Conservation (phyloP, 2,329 filamentous ascomycete genomes). For the Chaetomium strumarium region DNA sequence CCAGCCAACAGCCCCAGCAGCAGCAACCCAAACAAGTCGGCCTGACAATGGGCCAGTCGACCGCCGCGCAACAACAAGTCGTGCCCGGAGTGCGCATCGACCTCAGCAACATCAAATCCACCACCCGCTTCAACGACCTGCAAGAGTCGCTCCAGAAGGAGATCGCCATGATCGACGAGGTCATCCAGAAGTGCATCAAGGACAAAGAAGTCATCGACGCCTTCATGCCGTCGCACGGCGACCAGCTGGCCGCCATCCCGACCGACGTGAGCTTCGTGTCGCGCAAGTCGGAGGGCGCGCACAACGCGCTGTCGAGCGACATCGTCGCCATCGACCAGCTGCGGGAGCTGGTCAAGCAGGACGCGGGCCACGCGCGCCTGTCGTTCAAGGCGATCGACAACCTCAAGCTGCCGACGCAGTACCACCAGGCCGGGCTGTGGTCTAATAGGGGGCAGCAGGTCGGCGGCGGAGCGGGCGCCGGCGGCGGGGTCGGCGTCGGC, state of each 20-base stretch:
- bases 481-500: conserved; percentile 33
- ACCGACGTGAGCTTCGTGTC: conserved; percentile 40
- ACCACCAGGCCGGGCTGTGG: conserved; percentile 43
- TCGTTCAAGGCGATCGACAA: conserved; percentile 44
- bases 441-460: conserved; percentile 30
- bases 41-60: conserved; percentile 44
- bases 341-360: conserved; percentile 36
- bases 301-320: conserved; percentile 35
- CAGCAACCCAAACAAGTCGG: conserved; percentile 25
- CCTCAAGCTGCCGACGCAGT: conserved; percentile 43
- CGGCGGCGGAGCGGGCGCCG: conserved; percentile 27
- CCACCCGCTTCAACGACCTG: conserved; percentile 87
- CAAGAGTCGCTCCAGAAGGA: conserved; percentile 73
- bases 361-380: conserved; percentile 37
- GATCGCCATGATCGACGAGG: conserved; percentile 71
- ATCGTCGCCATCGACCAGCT: conserved; percentile 39
- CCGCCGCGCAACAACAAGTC: conserved; percentile 44
- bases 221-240: conserved; percentile 52
- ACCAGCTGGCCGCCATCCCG: conserved; percentile 34
- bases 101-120: conserved; percentile 70
- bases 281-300: conserved; percentile 41
- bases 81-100: conserved; percentile 74
- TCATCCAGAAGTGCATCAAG: conserved; percentile 73
- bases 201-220: conserved; percentile 72
- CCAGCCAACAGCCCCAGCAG: conserved; percentile 22